Base-by-base conservation (phyloP, 139 green algal species). In the Chlorella sp. region DNA sequence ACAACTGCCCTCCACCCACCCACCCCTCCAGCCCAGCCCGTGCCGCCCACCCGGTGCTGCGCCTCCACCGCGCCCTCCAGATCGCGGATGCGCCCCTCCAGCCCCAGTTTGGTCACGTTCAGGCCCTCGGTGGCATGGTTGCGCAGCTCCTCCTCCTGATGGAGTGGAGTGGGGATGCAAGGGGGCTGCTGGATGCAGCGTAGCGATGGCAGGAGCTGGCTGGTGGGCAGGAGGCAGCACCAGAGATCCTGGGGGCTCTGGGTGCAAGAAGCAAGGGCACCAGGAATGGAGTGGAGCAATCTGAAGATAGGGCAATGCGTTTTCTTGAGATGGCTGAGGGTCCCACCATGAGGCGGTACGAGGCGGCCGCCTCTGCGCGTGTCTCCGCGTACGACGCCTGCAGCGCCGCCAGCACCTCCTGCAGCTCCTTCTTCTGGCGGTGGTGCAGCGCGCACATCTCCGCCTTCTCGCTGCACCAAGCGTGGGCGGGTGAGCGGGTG, bases 81-180 rank as follows among this genome's bases (percentile, higher is more conserved):
- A 84, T 95, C 94, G 81, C 96, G 92, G 65, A 98, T 95, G 57
- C 91, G 95, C n/a, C 85, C 88, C 88, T 97, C 94, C 83, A 97
- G 89, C 74, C 92, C 85, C 78, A 98, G 95, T 89, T 97, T 98
- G 38, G 97, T 89, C 73, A 98, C 94, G 86, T 98, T 98, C 90
- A 97, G 96, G 85, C 96, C 96, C 91, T 98, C 96, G 62, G 30
- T 64, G 5, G 78, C 44, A 9, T 30, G 39, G 78, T 74, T 83
- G 63, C 41, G 39, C 78, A 83, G 56, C 63, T 74, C 78, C 78
- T 83, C 78, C 41, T 83, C 63, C 76, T 82, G n/a, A n/a, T n/a
- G n/a, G n/a, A n/a, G n/a, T n/a, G n/a, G n/a, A n/a, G n/a, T n/a
- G n/a, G n/a, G n/a, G n/a, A n/a, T n/a, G 75, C 74, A 18, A 1